A percentile compares a stretch with the other conserved stretches of the same genome.
Evolutionary conservation across 1,284 basidiomycete genomes (phyloP).

Genomic region (Naganishia albida): DNA sequence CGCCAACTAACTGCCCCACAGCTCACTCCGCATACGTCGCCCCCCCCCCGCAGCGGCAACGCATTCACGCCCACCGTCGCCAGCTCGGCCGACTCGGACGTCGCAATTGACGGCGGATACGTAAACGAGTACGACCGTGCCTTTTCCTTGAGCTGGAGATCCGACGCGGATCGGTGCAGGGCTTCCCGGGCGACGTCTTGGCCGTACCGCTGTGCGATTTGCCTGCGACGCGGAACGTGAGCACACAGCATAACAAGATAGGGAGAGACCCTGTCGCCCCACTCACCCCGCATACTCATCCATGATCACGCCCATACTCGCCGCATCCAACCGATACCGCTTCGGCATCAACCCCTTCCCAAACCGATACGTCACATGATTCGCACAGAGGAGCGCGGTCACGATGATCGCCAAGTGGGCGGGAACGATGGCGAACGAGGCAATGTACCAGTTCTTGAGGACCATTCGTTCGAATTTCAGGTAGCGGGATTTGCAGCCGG

Average conservation of each 20-base stretch:
- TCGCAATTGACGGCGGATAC: conserved; percentile 21
- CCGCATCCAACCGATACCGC: conserved; percentile 65
- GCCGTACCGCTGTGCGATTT: conserved; percentile 53
- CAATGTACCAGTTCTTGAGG: conserved; percentile 61
- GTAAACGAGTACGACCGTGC: conserved; percentile 21
- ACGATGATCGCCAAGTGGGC: conserved; percentile 67
- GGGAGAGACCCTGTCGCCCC: not conserved
- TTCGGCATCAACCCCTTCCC: conserved; percentile 76
- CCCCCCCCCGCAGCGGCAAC: conserved; percentile 8
- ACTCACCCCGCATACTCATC: conserved; percentile 66
- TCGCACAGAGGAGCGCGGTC: conserved; percentile 65
- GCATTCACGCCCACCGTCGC: conserved; percentile 18
- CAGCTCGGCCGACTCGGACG: conserved; percentile 16
- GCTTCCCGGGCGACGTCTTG: conserved; percentile 49
- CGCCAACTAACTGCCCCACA: not conserved
- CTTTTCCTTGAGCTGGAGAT: conserved; percentile 33
- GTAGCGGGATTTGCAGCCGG: conserved; percentile 69
- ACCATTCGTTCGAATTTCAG: conserved; percentile 63
- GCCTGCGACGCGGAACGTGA: conserved; percentile 35
- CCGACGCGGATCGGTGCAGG: conserved; percentile 44
- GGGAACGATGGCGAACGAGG: conserved; percentile 67
- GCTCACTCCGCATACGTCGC: not conserved
- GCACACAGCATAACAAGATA: not conserved
- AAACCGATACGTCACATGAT: conserved; percentile 73
- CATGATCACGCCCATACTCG: conserved; percentile 70